Base-by-base conservation (phyloP, 2,329 filamentous ascomycete genomes). In the Curvularia eragrostidis region DNA sequence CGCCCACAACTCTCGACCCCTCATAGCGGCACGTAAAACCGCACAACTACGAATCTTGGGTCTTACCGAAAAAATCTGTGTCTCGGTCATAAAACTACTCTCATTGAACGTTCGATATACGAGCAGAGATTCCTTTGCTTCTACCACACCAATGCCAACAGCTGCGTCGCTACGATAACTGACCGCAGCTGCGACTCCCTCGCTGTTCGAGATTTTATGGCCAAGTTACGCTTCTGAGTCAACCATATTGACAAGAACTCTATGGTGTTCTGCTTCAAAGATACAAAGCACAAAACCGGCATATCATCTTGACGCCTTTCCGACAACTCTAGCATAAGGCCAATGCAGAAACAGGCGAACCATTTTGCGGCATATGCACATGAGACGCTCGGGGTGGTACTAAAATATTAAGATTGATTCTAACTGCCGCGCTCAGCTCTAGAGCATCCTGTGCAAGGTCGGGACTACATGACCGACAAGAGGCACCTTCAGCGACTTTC, bases 1-100 rank as follows among this genome's bases (percentile, higher is more conserved):
- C 54, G 1, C 19, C 61, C 19, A 54, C 59, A 10, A 56, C 52
- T 19, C 75, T 95, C 67, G 89, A 88, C 49, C 85, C 96, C 93
- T 93, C 79, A 96, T 91, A 21, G 81, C 85, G n/a, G 84, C 87
- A 68, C n/a, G n/a, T n/a, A n/a, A 96, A 92, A 38, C 91, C 93
- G 49, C 96, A 96, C 78, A 91, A 91, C 61, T 89, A 94, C 81
- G 96, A 96, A 77, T 85, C 91, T 57, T 91, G 89, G 54, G 94
- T 96, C 65, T 83, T 91, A 66, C 83, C 91, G 6, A 91, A 95
- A 79, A 91, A 96, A 78, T 83, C n/a, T 96, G 2, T 87, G 87
- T 52, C 71, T 72, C 28, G 59, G 64, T 3, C 67, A 69, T 58
- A 66, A 47, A 8, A 54, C 54, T 7, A 68, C 58, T 0, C 6